Evolutionary conservation across 257 asterid genomes (phyloP).

Genomic region (Leptodermis oblonga): DNA sequence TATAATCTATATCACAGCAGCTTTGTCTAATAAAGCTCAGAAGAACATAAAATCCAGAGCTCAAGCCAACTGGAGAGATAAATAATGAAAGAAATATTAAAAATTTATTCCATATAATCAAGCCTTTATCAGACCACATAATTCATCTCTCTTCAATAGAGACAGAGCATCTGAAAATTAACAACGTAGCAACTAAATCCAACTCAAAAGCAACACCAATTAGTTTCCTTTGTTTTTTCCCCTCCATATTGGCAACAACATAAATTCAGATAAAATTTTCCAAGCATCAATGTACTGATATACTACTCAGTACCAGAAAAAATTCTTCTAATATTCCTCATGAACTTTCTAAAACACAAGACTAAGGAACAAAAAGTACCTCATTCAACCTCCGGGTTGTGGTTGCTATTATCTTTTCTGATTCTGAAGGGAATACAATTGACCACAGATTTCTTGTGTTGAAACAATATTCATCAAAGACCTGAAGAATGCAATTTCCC

Average conservation of each 20-base stretch:
- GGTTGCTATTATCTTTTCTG: slow-evolving; percentile 81
- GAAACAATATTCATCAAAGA: slow-evolving; percentile 64
- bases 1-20: slow-evolving; percentile 15
- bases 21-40: slow-evolving; percentile 8
- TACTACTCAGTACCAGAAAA: background rate
- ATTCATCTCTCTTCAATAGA: background rate
- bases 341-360: slow-evolving; percentile 3
- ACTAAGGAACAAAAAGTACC: slow-evolving; percentile 38
- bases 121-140: background rate
- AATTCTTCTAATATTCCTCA: background rate
- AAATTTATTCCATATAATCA: background rate
- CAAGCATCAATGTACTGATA: background rate
- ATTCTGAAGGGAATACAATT: slow-evolving; percentile 76
- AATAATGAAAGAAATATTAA: background rate
- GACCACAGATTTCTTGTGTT: slow-evolving; percentile 72
- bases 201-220: background rate
- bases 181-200: background rate
- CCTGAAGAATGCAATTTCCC: slow-evolving; percentile 45
- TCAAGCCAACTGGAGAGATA: background rate
- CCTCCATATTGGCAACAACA: background rate
- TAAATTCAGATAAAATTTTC: background rate
- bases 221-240: background rate
- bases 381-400: slow-evolving; percentile 72
- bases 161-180: background rate
- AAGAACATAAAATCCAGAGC: background rate